Conservation (phyloP, 495 filamentous ascomycete species). For the Cudoniella acicularis region DNA sequence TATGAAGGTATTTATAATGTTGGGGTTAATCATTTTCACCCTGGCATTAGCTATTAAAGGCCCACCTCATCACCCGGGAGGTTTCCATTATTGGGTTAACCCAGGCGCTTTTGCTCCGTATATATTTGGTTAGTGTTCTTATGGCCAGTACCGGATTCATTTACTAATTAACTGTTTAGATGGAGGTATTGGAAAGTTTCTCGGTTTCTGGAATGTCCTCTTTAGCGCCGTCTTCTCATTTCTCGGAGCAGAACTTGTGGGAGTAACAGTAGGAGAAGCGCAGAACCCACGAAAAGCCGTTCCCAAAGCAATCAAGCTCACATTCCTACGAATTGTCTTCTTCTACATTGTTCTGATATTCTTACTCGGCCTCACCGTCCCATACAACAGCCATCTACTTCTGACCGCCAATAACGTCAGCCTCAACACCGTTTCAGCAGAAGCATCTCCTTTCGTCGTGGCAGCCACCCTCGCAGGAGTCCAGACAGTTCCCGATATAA, state of each 20-base stretch:
- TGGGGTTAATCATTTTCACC: slow-evolving; percentile 42
- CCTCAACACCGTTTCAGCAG: slow-evolving; percentile 51
- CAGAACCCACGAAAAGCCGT: slow-evolving; percentile 66
- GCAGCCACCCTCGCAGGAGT: slow-evolving; percentile 60
- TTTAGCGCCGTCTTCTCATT: slow-evolving; percentile 79
- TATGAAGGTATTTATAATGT: slow-evolving; percentile 69
- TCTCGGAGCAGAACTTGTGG: slow-evolving; percentile 80
- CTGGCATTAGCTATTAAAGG: slow-evolving; percentile 31
- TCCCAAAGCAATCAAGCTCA: slow-evolving; percentile 63
- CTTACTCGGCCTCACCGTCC: slow-evolving; percentile 66
- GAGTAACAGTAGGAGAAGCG: slow-evolving; percentile 70
- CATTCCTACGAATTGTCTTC: slow-evolving; percentile 67
- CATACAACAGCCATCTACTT: slow-evolving; percentile 50
- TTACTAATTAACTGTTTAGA: no score
- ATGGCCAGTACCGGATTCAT: no score
- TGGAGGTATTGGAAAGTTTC: slow-evolving; percentile 55
- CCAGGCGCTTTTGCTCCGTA: slow-evolving; percentile 67
- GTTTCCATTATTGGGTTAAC: slow-evolving; percentile 63
- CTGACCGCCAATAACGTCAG: slow-evolving; percentile 41
- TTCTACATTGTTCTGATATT: slow-evolving; percentile 68
- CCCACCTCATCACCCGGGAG: slow-evolving; percentile 32
- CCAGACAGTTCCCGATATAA: slow-evolving; percentile 59
- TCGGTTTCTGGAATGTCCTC: slow-evolving; percentile 73
- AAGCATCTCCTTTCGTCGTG: slow-evolving; percentile 62
- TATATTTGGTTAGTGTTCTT: slow-evolving; percentile 37